A percentile compares a stretch with the other conserved stretches of the same genome.
These are phyloP conservation scores for Terfezia boudieri DNA, from an alignment of 495 filamentous ascomycete species.

Conservation along the genomic window DNA sequence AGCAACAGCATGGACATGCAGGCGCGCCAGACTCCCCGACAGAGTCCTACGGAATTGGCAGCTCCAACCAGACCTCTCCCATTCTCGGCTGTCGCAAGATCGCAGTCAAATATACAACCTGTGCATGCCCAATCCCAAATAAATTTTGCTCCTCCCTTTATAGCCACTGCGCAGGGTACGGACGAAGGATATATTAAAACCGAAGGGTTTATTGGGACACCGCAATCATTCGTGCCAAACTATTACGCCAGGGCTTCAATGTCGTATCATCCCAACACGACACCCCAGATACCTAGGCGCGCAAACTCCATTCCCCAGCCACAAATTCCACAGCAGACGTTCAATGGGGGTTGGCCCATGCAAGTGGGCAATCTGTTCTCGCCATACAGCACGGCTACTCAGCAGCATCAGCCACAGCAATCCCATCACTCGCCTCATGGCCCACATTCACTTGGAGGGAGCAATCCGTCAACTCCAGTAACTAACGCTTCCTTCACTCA, in stretches of 20 bases:
- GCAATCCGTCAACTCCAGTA: conserved; percentile 11
- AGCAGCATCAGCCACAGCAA: not conserved
- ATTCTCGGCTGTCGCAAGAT: not conserved
- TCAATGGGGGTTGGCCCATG: no score
- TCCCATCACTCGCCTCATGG: conserved; percentile 14
- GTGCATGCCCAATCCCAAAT: not conserved
- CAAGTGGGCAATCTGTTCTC: conserved; percentile 4
- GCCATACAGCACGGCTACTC: conserved; percentile 8
- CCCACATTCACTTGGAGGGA: conserved; percentile 4
- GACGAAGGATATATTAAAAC: no score
- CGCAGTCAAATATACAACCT: not conserved
- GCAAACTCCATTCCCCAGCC: no score
- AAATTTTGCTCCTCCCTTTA: no score
- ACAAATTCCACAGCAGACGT: no score
- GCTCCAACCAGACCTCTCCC: not conserved
- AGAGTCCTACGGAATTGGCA: not conserved
- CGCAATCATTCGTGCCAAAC: not conserved
- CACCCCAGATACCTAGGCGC: no score
- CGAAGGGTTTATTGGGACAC: no score
- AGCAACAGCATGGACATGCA: not conserved
- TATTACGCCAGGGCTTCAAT: conserved; percentile 7
- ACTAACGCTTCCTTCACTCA: conserved; percentile 13
- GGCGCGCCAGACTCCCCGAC: not conserved
- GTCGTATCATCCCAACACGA: conserved; percentile 1
- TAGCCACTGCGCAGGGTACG: no score